Evolutionary conservation across 345 rosid species (phyloP), one percentile per base, ranked within the genome.

Genomic region (Pugionium dolabratum): DNA sequence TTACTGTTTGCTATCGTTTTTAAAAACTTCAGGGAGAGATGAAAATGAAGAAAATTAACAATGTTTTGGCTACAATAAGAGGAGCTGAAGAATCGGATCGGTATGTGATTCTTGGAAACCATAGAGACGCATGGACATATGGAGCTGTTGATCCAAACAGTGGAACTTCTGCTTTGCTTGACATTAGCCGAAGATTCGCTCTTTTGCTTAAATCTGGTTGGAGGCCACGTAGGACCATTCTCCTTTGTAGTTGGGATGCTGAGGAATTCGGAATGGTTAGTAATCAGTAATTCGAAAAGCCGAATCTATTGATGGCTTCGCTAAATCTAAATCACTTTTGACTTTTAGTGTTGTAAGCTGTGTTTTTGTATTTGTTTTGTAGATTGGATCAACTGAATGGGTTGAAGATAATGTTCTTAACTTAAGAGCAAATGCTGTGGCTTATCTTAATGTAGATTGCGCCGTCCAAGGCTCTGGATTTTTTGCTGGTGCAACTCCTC

Each of bases 131-230:
- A 39, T 94, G 99, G 99, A 84, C 97, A 0, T 94, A 90, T 69
- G 99, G 99, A 77, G 99, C 97, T 40, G 92, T 94, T 37, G 99
- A 94, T 75, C 97, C 99, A 25, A 90, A 88, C 77, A 94, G 99
- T 61, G 99, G 99, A 37, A 94, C 99, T 54, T 89, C 99, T 56
- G 89, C 88, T 6, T 83, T 94, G 49, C 97, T 94, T 45, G 99
- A 94, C 74, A 81, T 94, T 79, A 85, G 93, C 46, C 79, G 95
- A 9, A 55, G 99, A 55, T 90, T 81, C 53, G 55, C 89, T 65
- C 69, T 78, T 42, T 76, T 94, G 82, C 76, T 81, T 78, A 79
- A 58, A 48, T 78, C 61, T 55, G 97, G 99, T 28, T 94, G 95
- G 97, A 86, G 76, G 1, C 99, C 99, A 73, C 87, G 87, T 51